Evolutionary conservation across 2,329 filamentous ascomycete genomes (phyloP), one percentile per base, ranked within the genome.

Genomic region (Amylocarpus encephaloides): DNA sequence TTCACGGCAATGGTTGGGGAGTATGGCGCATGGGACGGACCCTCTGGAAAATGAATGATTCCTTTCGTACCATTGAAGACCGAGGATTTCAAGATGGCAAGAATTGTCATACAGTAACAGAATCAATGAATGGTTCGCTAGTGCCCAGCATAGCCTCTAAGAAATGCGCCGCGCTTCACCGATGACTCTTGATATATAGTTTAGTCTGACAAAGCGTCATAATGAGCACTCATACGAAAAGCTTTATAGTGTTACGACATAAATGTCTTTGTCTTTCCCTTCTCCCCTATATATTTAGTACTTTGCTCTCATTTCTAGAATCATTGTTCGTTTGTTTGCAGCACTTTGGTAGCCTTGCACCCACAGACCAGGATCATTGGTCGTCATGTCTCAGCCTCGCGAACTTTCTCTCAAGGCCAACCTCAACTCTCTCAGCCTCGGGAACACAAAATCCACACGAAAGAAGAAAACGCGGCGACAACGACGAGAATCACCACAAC

Each of bases 1-100:
- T 33, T 35, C 42, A 29, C 38, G 46, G 41, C 45, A 53, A 51
- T 45, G 18, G 19, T 9, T 6, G 49, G 39, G 59, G 56, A 59
- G 57, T 57, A 42, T 32, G 59, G 59, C 49, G 59, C 55, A 46
- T 32, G 44, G 38, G 53, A 52, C 48, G 22, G 22, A 26, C 22
- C 4, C 22, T 26, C 7, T 26, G 22, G 22, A 26, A 26, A 26
- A 26, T 26, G 22, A 26, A 26, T 26, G 7, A 7, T 26, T 4
- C 4, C 7, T 26, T 26, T 26, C 7, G 22, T 26, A 7, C 4
- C 7, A 26, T 26, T 26, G 22, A 26, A 7, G 7, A 4, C 7
- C 15, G 9, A 36, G 34, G 34, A 36, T 36, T 36, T 26, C 22
- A 26, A 26, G 22, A 26, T 26, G 22, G 22, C 22, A 26, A 26